These are phyloP conservation scores for Trichoderma atrobrunneum DNA, from an alignment of 2,329 filamentous ascomycete genomes.

Conservation along the genomic window DNA sequence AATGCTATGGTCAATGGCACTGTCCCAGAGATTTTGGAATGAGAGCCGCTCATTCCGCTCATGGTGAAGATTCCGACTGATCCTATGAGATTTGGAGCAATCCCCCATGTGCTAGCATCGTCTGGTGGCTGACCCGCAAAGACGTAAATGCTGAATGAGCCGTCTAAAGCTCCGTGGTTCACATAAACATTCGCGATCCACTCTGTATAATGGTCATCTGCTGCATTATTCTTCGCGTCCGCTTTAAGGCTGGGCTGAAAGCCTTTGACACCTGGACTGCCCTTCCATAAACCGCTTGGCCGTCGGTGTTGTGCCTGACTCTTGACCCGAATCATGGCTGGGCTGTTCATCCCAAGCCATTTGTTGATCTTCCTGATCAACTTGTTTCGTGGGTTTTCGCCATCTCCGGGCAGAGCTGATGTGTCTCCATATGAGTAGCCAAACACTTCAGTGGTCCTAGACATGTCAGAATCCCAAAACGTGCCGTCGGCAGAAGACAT, in stretches of 20 bases:
- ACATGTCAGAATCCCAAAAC: constrained; percentile 66
- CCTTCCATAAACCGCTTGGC: background rate
- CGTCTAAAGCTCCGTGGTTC: constrained; percentile 57
- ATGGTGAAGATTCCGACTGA: constrained; percentile 57
- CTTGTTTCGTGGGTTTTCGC: constrained; percentile 32
- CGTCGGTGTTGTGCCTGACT: background rate
- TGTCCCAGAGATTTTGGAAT: constrained; percentile 45
- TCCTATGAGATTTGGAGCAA: constrained; percentile 57
- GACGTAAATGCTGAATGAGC: constrained; percentile 62
- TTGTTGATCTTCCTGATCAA: constrained; percentile 51
- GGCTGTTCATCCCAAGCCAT: constrained; percentile 38
- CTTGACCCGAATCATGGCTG: constrained; percentile 23
- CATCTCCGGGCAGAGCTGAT: constrained; percentile 26
- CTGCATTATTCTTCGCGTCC: constrained; percentile 26
- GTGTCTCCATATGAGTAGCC: constrained; percentile 74
- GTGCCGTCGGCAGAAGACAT: constrained; percentile 53
- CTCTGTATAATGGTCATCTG: constrained; percentile 51
- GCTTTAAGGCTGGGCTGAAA: constrained; percentile 29
- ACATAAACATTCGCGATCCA: constrained; percentile 68
- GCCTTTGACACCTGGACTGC: background rate
- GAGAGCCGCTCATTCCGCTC: constrained; percentile 33
- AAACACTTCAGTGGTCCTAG: constrained; percentile 59
- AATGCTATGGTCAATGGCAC: constrained; percentile 52
- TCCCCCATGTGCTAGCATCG: constrained; percentile 49
- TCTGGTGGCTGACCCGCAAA: constrained; percentile 59